These are phyloP conservation scores for Gorgonomyces haynaldii DNA, from an alignment of 192 early-diverging fungal species.

Conservation along the genomic window DNA sequence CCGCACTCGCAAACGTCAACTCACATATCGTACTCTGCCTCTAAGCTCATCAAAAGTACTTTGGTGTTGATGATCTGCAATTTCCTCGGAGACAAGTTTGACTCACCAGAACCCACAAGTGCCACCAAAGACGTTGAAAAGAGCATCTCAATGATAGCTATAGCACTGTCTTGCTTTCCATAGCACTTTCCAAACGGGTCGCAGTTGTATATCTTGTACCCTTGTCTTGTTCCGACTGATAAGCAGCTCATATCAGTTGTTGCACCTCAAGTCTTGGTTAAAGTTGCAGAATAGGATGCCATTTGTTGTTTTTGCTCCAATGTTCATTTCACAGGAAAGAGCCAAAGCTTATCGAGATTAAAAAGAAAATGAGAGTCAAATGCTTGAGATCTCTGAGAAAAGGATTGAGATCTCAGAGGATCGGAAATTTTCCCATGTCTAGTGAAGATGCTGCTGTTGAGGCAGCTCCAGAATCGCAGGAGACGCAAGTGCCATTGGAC, in stretches of 20 bases:
- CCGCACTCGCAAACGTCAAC: slow-evolving; percentile 83
- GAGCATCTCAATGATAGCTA: slow-evolving; percentile 94
- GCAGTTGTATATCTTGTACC: slow-evolving; percentile 95
- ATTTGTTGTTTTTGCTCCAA: slow-evolving; percentile 23
- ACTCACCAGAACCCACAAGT: slow-evolving; percentile 86
- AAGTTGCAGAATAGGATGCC: slow-evolving; percentile 35
- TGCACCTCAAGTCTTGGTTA: slow-evolving; percentile 38
- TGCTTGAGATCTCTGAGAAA: too few relatives aligned
- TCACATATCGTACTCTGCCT: slow-evolving; percentile 96
- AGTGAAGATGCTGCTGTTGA: too few relatives aligned
- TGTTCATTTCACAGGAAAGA: too few relatives aligned
- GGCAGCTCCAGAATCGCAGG: too few relatives aligned
- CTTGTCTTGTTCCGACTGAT: slow-evolving; percentile 70
- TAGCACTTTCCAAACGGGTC: slow-evolving; percentile 95
- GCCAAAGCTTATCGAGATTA: too few relatives aligned
- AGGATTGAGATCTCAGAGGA: too few relatives aligned
- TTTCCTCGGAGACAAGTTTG: slow-evolving; percentile 71
- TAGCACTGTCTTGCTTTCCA: slow-evolving; percentile 69
- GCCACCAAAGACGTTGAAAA: slow-evolving; percentile 96
- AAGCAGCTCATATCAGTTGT: slow-evolving; percentile 45
- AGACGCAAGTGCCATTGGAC: too few relatives aligned
- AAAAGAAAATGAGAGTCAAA: too few relatives aligned
- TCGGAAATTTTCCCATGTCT: too few relatives aligned
- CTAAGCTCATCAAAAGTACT: slow-evolving; percentile 43
- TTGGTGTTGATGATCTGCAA: slow-evolving; percentile 97